phyloP scores from a whole-genome alignment of 768 basidiomycete species.

The Imleria badia region DNA sequence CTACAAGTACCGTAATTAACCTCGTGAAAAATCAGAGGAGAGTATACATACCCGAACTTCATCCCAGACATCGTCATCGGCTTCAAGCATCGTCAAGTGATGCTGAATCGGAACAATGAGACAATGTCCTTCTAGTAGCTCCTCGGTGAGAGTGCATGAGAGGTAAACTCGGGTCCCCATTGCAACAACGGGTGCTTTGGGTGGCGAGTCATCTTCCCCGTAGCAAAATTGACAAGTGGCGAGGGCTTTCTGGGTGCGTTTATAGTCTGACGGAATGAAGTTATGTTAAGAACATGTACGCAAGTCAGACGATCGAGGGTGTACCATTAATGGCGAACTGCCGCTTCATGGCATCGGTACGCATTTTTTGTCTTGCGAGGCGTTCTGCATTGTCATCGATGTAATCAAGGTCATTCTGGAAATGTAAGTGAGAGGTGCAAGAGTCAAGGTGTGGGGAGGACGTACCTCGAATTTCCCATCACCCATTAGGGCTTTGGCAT shows the following conservation, averaged over 20 bases:
- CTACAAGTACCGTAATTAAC: slow-evolving; percentile 31
- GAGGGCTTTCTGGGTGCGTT: slow-evolving; percentile 87
- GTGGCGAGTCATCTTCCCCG: slow-evolving; percentile 87
- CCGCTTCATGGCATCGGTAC: slow-evolving; percentile 92
- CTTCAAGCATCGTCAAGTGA: slow-evolving; percentile 86
- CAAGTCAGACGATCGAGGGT: slow-evolving; percentile 13
- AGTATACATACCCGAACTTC: slow-evolving; percentile 74
- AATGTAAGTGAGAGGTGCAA: not conserved
- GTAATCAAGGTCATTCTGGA: slow-evolving; percentile 85
- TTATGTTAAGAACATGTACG: not conserved
- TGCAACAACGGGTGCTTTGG: slow-evolving; percentile 84
- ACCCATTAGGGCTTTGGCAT: slow-evolving; percentile 82
- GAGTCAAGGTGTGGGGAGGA: not conserved
- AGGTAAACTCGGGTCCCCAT: slow-evolving; percentile 91
- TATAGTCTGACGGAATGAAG: slow-evolving; percentile 66
- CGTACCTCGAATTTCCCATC: slow-evolving; percentile 85
- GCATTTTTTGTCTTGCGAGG: slow-evolving; percentile 92
- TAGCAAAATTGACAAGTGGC: slow-evolving; percentile 87
- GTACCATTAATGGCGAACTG: slow-evolving; percentile 94
- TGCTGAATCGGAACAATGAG: slow-evolving; percentile 96
- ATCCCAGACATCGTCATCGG: slow-evolving; percentile 98
- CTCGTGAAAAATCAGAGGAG: not conserved
- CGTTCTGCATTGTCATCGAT: slow-evolving; percentile 97
- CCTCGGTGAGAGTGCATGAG: slow-evolving; percentile 85
- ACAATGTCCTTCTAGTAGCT: slow-evolving; percentile 90